These are phyloP conservation scores for Thinopyrum elongatum DNA, from an alignment of 176 grass and related monocot species.

Conservation along the genomic window DNA sequence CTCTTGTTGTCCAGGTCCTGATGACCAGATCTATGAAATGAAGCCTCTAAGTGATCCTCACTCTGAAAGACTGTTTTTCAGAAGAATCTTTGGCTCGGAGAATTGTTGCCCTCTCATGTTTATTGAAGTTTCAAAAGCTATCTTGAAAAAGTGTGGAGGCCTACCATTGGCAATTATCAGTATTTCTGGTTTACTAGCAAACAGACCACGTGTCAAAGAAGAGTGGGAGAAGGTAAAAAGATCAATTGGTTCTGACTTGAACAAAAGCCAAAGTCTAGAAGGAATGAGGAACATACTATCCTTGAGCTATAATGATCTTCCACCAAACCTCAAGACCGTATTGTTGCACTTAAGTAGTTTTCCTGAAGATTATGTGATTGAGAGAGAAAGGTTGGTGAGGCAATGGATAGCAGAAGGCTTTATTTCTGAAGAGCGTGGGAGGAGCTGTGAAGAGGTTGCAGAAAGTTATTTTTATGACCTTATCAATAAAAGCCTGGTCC, in stretches of 20 bases:
- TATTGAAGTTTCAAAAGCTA: not conserved
- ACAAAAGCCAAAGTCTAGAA: not conserved
- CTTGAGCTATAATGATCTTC: constrained; percentile 20
- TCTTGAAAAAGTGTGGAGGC: not conserved
- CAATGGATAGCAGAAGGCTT: constrained; percentile 19
- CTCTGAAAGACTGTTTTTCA: not conserved
- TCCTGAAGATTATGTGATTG: not conserved
- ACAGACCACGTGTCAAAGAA: not conserved
- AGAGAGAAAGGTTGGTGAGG: not conserved
- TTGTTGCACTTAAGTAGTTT: not conserved
- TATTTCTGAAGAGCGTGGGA: not conserved
- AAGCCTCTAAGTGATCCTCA: not conserved
- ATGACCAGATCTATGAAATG: not conserved
- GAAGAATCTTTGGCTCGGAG: not conserved
- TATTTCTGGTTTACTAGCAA: not conserved
- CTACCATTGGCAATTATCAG: not conserved
- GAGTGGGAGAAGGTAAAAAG: constrained; percentile 16
- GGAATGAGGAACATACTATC: not conserved
- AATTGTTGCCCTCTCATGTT: not conserved
- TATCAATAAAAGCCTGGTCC: constrained; percentile 6
- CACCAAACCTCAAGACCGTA: not conserved
- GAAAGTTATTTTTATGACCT: constrained; percentile 17
- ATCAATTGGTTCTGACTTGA: constrained; percentile 12
- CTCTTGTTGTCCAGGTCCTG: not conserved
- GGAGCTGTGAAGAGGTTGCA: not conserved